Base-by-base conservation (phyloP, 768 basidiomycete species). In the Suillus americanus region DNA sequence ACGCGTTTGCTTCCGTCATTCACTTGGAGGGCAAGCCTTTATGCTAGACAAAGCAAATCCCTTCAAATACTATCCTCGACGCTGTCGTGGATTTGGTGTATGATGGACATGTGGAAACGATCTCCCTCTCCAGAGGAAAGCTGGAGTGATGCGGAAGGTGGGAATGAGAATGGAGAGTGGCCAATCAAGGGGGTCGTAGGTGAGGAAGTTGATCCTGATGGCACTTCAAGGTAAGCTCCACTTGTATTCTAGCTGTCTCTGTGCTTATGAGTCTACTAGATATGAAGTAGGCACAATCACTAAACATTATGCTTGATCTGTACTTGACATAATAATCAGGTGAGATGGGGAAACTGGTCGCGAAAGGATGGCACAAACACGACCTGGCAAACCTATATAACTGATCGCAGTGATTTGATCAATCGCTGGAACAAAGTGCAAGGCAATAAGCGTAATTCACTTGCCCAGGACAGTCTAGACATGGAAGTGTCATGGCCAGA, bases 281-380 rank as follows among this genome's bases (percentile, higher is more conserved):
- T 76, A 76, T 35, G 75, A 76, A 70, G 75, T 77, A 67, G 57
- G 74, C 64, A 33, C 9, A 43, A 41, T 28, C 33, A 33, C 13
- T 62, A 30, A 13, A 61, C 35, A 33, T 38, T 28, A 30, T 7
- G 16, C 61, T 25, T 48, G 9, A 30, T 57, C 23, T 30, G 37
- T 54, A n/a, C 51, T 33, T 51, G 56, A 35, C 40, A 57, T 35
- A n/a, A 57, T 35, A n/a, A 61, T 55, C 64, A 88, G 85, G 82
- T 85, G 5, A 74, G 78, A 65, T 88, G 86, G 86, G 77, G 72
- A 23, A 74, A 76, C 45, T 88, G 86, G 86, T 70, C 71, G 25
- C 83, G 86, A 30, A 48, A 63, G 2, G 83, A 88, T 67, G 84
- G 82, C 0, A 83, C 86, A 8, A 84, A 82, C 66, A 82, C 81